Conservation (phyloP, 2,329 filamentous ascomycete genomes). For the Pyricularia grisea region DNA sequence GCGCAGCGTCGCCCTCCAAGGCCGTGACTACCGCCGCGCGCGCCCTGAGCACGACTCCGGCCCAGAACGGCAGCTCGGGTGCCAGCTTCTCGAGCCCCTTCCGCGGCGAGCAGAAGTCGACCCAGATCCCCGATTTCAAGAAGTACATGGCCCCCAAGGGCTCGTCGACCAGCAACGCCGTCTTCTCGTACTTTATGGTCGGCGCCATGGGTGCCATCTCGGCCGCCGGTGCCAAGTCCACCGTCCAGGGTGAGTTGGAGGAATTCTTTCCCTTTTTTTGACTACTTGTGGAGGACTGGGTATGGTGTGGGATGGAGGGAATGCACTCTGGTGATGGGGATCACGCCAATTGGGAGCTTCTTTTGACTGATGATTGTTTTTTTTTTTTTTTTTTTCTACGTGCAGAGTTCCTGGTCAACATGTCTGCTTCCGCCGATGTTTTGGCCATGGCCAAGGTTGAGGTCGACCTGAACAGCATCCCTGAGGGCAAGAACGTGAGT, state of each 20-base stretch:
- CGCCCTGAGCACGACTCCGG: slow-evolving; percentile 42
- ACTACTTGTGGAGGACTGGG: background rate
- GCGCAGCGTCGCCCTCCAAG: slow-evolving; percentile 12
- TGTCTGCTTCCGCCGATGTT: slow-evolving; percentile 98
- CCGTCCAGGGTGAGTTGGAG: slow-evolving; percentile 78
- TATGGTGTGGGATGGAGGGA: background rate
- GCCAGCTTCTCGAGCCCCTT: slow-evolving; percentile 40
- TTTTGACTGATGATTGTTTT: background rate
- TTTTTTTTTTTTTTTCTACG: background rate
- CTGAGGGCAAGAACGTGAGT: slow-evolving; percentile 98
- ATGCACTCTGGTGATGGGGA: background rate
- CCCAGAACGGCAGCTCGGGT: background rate
- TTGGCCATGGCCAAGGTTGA: slow-evolving; percentile 99
- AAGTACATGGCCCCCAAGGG: slow-evolving; percentile 67
- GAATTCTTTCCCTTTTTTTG: background rate
- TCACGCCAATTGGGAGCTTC: background rate
- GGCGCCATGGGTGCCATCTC: slow-evolving; percentile 87
- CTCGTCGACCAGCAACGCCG: slow-evolving; percentile 63
- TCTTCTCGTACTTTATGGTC: slow-evolving; percentile 98
- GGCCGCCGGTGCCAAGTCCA: slow-evolving; percentile 92
- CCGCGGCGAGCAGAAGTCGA: slow-evolving; percentile 47
- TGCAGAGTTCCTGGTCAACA: slow-evolving; percentile 97
- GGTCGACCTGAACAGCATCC: slow-evolving; percentile 84
- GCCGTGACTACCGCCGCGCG: slow-evolving; percentile 34
- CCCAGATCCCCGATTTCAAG: slow-evolving; percentile 79